These are phyloP conservation scores for Cubamyces lactineus DNA, from an alignment of 768 basidiomycete species.

Conservation along the genomic window DNA sequence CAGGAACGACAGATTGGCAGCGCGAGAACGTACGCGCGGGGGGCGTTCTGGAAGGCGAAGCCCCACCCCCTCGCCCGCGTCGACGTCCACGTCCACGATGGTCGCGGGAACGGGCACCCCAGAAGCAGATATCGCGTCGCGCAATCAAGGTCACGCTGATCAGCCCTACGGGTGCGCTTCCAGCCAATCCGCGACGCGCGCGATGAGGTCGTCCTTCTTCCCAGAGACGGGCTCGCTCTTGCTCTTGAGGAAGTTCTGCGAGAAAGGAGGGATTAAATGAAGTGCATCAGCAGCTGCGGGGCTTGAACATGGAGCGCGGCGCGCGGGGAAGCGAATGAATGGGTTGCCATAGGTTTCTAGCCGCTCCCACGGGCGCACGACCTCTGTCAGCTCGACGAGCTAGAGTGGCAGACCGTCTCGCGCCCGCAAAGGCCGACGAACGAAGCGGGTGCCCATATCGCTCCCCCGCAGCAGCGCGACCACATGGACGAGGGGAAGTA, in stretches of 20 bases:
- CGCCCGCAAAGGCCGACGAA: background rate
- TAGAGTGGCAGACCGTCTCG: slow-evolving; percentile 8
- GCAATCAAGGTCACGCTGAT: slow-evolving; percentile 14
- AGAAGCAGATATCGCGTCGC: background rate
- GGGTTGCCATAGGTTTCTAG: slow-evolving; percentile 10
- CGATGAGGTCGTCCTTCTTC: slow-evolving; percentile 72
- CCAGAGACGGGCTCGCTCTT: slow-evolving; percentile 66
- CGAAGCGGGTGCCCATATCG: slow-evolving; percentile 7
- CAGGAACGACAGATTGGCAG: slow-evolving; percentile 19
- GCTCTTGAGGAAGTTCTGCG: slow-evolving; percentile 71
- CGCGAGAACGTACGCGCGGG: slow-evolving; percentile 9
- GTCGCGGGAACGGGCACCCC: slow-evolving; percentile 20
- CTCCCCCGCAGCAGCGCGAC: slow-evolving; percentile 2
- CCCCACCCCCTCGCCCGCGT: background rate
- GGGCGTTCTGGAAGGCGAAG: slow-evolving; percentile 14
- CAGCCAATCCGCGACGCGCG: slow-evolving; percentile 68
- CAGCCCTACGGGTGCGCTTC: slow-evolving; percentile 35
- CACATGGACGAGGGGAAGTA: slow-evolving; percentile 14
- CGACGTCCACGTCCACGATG: slow-evolving; percentile 13
- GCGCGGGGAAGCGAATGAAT: slow-evolving; percentile 5
- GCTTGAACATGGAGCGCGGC: too few species aligned
- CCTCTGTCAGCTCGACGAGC: slow-evolving; percentile 9
- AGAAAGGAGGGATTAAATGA: slow-evolving; percentile 16
- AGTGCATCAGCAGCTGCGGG: background rate
- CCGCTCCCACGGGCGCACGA: slow-evolving; percentile 9